These are phyloP conservation scores for Coniochaeta sp. DNA, from an alignment of 2,329 filamentous ascomycete species.

Conservation along the genomic window DNA sequence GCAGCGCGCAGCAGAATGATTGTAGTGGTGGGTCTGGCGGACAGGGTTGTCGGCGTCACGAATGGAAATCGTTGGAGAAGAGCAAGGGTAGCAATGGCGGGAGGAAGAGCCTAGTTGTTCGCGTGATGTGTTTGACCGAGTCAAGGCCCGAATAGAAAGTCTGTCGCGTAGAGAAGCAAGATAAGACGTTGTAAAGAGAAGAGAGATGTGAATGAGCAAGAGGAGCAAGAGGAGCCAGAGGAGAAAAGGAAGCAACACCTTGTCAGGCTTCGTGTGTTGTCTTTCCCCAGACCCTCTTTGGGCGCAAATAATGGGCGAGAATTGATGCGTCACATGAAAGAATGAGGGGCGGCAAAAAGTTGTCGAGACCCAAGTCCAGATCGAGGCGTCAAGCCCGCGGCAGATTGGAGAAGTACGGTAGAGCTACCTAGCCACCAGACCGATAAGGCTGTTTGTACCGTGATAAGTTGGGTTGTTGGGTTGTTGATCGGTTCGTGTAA, in stretches of 20 bases:
- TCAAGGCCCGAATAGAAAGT: neutral
- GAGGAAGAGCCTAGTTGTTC: neutral
- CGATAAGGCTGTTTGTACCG: neutral
- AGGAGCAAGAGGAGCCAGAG: no score
- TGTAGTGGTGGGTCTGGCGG: neutral
- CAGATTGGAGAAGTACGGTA: no score
- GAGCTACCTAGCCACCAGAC: neutral
- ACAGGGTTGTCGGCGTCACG: neutral
- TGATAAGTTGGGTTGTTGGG: no score
- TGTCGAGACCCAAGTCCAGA: neutral
- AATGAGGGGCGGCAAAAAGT: no score
- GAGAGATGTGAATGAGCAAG: no score
- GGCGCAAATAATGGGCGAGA: neutral
- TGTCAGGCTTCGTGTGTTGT: neutral
- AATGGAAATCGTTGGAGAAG: constrained; percentile 1
- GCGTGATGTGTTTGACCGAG: neutral
- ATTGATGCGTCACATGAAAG: constrained; percentile 3
- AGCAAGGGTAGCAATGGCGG: neutral
- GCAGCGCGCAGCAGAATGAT: no score
- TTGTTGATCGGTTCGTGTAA: no score
- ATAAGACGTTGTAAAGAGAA: no score
- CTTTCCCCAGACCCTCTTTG: neutral
- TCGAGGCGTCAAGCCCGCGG: neutral
- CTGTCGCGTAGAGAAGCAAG: neutral
- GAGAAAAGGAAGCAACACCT: neutral